These are phyloP conservation scores for Penicillium sp. DNA, from an alignment of 2,329 filamentous ascomycete genomes.

Conservation along the genomic window DNA sequence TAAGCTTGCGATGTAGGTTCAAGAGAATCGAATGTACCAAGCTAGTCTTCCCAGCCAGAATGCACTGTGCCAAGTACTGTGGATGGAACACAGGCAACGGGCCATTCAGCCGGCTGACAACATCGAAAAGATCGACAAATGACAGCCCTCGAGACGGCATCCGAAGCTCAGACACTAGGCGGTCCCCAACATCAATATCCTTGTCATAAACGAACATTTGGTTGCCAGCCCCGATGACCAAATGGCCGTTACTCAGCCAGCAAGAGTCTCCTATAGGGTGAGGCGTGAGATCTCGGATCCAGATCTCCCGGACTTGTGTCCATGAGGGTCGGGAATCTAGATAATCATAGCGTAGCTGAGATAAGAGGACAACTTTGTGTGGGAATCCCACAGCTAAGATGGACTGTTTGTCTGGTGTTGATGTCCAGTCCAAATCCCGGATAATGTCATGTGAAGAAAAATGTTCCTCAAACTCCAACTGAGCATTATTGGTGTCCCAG, in stretches of 20 bases:
- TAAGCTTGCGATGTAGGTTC: slow-evolving; percentile 70
- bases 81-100: slow-evolving; percentile 89
- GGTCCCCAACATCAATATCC: slow-evolving; percentile 63
- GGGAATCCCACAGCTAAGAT: slow-evolving; percentile 90
- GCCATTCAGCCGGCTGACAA: slow-evolving; percentile 80
- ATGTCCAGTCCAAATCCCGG: slow-evolving; percentile 89
- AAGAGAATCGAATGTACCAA: slow-evolving; percentile 72
- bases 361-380: slow-evolving; percentile 76
- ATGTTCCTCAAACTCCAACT: slow-evolving; percentile 75
- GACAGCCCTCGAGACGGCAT: slow-evolving; percentile 48
- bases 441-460: slow-evolving; percentile 73
- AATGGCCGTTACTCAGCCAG: slow-evolving; percentile 80
- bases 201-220: slow-evolving; percentile 84
- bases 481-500: slow-evolving; percentile 80
- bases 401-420: slow-evolving; percentile 82
- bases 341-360: slow-evolving; percentile 89
- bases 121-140: slow-evolving; percentile 70
- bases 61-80: slow-evolving; percentile 82
- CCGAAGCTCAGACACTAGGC: slow-evolving; percentile 56
- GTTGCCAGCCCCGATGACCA: slow-evolving; percentile 86
- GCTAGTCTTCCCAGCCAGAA: slow-evolving; percentile 71
- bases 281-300: slow-evolving; percentile 75
- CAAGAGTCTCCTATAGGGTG: slow-evolving; percentile 91
- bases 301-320: slow-evolving; percentile 79
- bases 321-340: slow-evolving; percentile 85